Percentiles rank a stretch among this genome's conserved stretches.
These are phyloP conservation scores for Aureobasidium sp. DNA, from an alignment of 2,329 filamentous ascomycete species.

Conservation along the genomic window DNA sequence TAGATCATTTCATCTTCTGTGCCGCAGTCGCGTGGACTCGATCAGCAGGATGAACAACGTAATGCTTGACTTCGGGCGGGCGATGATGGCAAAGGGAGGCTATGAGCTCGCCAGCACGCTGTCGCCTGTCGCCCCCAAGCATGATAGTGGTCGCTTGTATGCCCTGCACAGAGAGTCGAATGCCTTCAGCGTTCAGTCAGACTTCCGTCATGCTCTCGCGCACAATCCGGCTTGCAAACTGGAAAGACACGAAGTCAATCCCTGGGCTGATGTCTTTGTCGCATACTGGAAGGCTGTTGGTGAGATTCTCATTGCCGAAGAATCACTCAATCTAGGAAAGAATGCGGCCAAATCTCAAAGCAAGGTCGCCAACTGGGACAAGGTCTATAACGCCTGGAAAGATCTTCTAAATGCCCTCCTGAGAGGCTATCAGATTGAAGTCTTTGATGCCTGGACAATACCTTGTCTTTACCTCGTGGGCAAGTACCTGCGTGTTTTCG, in stretches of 20 bases:
- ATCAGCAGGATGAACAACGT: constrained; percentile 54
- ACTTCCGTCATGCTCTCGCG: constrained; percentile 65
- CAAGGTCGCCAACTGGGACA: constrained; percentile 60
- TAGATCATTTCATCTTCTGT: not conserved
- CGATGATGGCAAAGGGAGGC: constrained; percentile 59
- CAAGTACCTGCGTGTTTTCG: constrained; percentile 79
- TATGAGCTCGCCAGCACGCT: constrained; percentile 68
- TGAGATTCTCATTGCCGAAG: constrained; percentile 62
- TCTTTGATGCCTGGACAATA: constrained; percentile 85
- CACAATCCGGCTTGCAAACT: constrained; percentile 44
- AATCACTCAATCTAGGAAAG: constrained; percentile 41
- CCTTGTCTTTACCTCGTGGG: constrained; percentile 83
- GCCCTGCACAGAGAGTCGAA: constrained; percentile 67
- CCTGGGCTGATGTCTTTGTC: constrained; percentile 82
- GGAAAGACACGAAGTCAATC: constrained; percentile 56
- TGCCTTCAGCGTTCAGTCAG: constrained; percentile 55
- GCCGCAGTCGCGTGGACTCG: not conserved
- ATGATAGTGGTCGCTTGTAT: constrained; percentile 59
- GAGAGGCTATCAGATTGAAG: constrained; percentile 68
- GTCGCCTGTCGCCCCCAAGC: constrained; percentile 58
- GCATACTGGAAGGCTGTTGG: constrained; percentile 78
- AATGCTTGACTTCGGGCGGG: constrained; percentile 65
- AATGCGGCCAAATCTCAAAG: constrained; percentile 16
- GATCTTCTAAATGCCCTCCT: constrained; percentile 71
- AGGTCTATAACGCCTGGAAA: constrained; percentile 83